Base-by-base conservation (phyloP, 345 rosid genomes). In the Bruguiera sexangula region DNA sequence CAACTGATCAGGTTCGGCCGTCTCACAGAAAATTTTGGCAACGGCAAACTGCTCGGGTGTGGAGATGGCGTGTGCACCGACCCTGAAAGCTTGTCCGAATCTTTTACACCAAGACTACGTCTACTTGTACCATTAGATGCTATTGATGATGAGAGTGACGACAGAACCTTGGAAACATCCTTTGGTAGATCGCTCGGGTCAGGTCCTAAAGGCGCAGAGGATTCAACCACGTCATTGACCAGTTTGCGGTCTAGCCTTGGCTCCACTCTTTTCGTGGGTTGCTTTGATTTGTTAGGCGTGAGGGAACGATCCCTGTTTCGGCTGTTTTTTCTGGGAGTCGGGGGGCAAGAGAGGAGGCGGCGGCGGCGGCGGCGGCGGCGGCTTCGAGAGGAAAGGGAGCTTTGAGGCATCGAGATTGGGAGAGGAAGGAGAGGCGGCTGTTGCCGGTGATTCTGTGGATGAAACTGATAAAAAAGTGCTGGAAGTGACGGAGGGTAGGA, bases 381-480 rank as follows among this genome's bases (percentile, higher is more conserved):
- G 29, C 57, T 30, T 72, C 78, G 80, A 69, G 85, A 37, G 27
- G 85, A 73, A 65, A 80, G 79, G 34, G 88, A 76, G 68, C 53
- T 82, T 30, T 81, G 73, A 15, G 67, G 82, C 19, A 31, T 63
- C 24, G 76, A 30, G 27, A 73, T 60, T 18, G 92, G 92, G 22
- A 85, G 86, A 68, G 92, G 96, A 69, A 87, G 90, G 56, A 88
- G 91, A 62, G 88, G 93, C 18, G 93, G 96, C 24, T 76, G 87
- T 4, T 66, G 70, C 1, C 19, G 74, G 8, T 5, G 76, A 61
- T 8, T 27, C 13, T 51, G 60, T 3, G 52, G 76, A 13, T 63
- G 63, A 31, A 46, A 54, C 6, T 54, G 63, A 70, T 74, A 60
- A 13, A 46, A 11, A 29, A 13, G 62, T 21, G 57, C 63, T 31